Evolutionary conservation across 176 grass and related monocot genomes (phyloP), one percentile per base, ranked within the genome.

Genomic region (Cenchrus americanus): DNA sequence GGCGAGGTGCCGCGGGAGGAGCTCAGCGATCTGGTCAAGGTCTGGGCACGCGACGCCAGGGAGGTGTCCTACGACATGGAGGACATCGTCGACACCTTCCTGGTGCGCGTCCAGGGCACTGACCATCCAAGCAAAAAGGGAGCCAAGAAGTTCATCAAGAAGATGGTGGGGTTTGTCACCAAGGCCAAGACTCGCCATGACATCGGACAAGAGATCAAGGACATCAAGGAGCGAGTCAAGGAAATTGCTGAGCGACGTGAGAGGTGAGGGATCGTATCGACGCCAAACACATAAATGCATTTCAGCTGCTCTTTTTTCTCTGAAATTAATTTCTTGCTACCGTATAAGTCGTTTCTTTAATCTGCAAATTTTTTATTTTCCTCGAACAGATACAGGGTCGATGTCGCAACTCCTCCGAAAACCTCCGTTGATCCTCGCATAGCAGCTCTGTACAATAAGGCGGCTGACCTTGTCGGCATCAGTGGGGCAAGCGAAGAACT

Each of bases 21-120:
- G 64, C 64, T 69, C 22, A 32, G 42, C 19, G 13, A 40, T 13
- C 48, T 10, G 51, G 21, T 69, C 13, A 42, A 10, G 32, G 10
- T 57, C 19, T 80, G 78, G 78, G 19, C 50, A 0, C 21, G 0
- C 7, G 32, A 80, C 0, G 50, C 41, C 3, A 15, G 32, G 15
- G 64, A 80, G 7, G 10, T 80, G 1, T 80, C 78, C 14, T 80
- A 80, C n/a, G 51, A 23, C 49, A 69, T 69, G 3, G 78, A 80
- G 19, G 78, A 80, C 42, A 22, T 59, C 2, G 21, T 59, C 0
- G 57, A 59, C 21, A 59, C 19, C 21, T 59, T 59, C 57, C 57
- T 59, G 0, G 57, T 59, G 57, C 57, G 19, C 2, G 57, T 59
- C 57, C 19, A 59, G 8, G 21, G 21, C 22, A 8, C n/a, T 3